Evolutionary conservation across 108 stramenopile species (phyloP).

Genomic region (Asterionellopsis glacialis): DNA sequence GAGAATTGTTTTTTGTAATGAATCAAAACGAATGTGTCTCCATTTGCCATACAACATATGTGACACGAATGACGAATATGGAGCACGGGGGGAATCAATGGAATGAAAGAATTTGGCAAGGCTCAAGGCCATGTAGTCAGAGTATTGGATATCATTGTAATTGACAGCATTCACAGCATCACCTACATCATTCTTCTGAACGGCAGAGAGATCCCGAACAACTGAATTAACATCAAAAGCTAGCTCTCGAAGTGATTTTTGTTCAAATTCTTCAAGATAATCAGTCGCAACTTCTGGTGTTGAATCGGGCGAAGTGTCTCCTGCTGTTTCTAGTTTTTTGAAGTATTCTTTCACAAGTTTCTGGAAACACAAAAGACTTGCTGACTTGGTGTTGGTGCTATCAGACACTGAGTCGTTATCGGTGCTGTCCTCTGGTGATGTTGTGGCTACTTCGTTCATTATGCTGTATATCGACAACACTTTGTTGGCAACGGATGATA

Average conservation of each 20-base stretch:
- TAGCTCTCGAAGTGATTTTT: conserved; percentile 26
- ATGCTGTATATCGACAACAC: conserved; percentile 67
- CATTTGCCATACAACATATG: conserved; percentile 75
- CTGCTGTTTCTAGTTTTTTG: conserved; percentile 8
- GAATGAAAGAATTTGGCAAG: conserved; percentile 78
- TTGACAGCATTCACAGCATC: conserved; percentile 12
- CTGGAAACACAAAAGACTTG: conserved; percentile 56
- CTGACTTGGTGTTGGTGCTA: conserved; percentile 29
- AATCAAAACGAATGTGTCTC: conserved; percentile 21
- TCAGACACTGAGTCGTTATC: conserved; percentile 1
- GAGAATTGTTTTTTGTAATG: conserved; percentile 15
- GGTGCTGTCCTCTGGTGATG: conserved; percentile 8
- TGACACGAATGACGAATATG: conserved; percentile 33
- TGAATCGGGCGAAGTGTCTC: not conserved
- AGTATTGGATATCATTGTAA: conserved; percentile 21
- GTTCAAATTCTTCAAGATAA: conserved; percentile 10
- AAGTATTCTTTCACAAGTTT: conserved; percentile 52
- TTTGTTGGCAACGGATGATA: conserved; percentile 44
- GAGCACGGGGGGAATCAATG: conserved; percentile 54
- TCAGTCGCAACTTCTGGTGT: not conserved
- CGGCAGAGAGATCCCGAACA: conserved; percentile 25
- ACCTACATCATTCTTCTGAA: conserved; percentile 16
- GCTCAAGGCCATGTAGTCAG: conserved; percentile 64
- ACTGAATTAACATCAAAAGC: conserved; percentile 35
- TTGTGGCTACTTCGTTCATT: conserved; percentile 38